Conservation (phyloP, 805 yeast species). For the Zygosaccharomyces pseudorouxii region DNA sequence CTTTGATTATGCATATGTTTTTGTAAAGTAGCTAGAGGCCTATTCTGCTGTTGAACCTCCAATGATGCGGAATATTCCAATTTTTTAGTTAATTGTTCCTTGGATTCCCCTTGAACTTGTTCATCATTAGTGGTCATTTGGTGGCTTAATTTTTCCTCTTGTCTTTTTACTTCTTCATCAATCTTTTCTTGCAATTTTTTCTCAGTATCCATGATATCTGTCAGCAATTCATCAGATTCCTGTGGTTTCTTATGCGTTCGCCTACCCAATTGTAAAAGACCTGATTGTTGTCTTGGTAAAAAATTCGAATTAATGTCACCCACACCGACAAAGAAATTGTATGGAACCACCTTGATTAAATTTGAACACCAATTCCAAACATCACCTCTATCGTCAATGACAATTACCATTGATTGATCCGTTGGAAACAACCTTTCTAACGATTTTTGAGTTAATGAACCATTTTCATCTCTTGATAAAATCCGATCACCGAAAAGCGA, state of each 20-base stretch:
- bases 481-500: slow-evolving; percentile 86
- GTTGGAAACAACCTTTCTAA: slow-evolving; percentile 87
- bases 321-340: slow-evolving; percentile 92
- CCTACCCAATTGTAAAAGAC: slow-evolving; percentile 42
- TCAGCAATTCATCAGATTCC: slow-evolving; percentile 32
- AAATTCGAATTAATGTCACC: slow-evolving; percentile 95
- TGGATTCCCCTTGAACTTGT: slow-evolving; percentile 34
- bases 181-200: slow-evolving; percentile 30
- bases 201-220: slow-evolving; percentile 34
- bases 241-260: slow-evolving; percentile 27
- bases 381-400: slow-evolving; percentile 96
- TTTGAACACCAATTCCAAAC: slow-evolving; percentile 98
- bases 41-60: slow-evolving; percentile 73
- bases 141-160: slow-evolving; percentile 35
- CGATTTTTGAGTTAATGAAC: slow-evolving; percentile 84
- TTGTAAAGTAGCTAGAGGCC: slow-evolving; percentile 83
- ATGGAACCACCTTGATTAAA: slow-evolving; percentile 87
- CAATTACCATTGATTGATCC: slow-evolving; percentile 92
- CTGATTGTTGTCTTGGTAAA: slow-evolving; percentile 75
- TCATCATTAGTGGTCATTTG: slow-evolving; percentile 31
- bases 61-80: slow-evolving; percentile 62
- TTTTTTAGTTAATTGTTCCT: slow-evolving; percentile 51
- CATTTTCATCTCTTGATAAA: slow-evolving; percentile 90
- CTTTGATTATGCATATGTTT: slow-evolving; percentile 53
- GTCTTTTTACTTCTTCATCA: slow-evolving; percentile 33